These are phyloP conservation scores for Halenospora varia DNA, from an alignment of 495 filamentous ascomycete genomes.

Conservation along the genomic window DNA sequence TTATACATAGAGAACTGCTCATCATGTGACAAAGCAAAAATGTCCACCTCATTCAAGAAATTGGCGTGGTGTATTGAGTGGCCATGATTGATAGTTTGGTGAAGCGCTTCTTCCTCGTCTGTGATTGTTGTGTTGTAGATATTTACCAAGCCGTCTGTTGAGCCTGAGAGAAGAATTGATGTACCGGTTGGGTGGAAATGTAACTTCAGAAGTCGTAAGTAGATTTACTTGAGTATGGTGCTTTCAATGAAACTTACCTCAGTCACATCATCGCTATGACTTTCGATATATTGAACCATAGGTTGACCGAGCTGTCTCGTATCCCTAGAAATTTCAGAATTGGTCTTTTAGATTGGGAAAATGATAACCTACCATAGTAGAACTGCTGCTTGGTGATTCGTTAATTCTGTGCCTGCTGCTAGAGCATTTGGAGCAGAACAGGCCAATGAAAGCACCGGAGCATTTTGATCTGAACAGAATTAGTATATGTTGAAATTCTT, in stretches of 20 bases:
- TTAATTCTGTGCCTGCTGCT: constrained; percentile 76
- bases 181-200: constrained; percentile 64
- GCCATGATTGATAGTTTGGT: constrained; percentile 83
- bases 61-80: constrained; percentile 79
- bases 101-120: constrained; percentile 82
- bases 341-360: not conserved
- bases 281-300: constrained; percentile 65
- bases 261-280: constrained; percentile 90
- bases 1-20: constrained; percentile 76
- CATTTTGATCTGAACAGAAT: constrained; percentile 18
- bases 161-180: constrained; percentile 72
- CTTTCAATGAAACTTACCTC: constrained; percentile 44
- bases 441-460: constrained; percentile 65
- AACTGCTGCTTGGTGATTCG: constrained; percentile 66
- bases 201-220: constrained; percentile 41
- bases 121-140: constrained; percentile 69
- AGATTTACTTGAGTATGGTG: not conserved
- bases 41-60: constrained; percentile 64
- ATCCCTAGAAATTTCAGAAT: constrained; percentile 20
- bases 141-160: constrained; percentile 89
- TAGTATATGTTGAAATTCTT: not conserved
- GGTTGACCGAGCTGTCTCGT: constrained; percentile 24
- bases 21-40: constrained; percentile 77
- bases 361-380: constrained; percentile 58
- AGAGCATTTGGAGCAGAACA: constrained; percentile 55